These are phyloP conservation scores for Aureobasidium namibiae DNA, from an alignment of 2,329 filamentous ascomycete genomes.

Conservation along the genomic window DNA sequence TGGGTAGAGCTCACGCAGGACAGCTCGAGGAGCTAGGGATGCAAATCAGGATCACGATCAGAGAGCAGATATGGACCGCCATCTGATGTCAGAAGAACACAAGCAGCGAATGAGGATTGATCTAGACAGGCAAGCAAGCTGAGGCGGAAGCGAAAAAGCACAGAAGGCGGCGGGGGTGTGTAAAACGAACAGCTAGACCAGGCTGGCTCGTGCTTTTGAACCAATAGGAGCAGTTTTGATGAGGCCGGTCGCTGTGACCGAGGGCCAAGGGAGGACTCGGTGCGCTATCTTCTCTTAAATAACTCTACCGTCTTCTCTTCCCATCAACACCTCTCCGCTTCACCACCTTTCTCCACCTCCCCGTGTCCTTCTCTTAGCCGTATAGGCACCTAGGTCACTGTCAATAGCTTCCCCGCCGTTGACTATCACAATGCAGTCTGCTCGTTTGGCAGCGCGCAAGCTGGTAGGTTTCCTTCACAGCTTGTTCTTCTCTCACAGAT, in stretches of 20 bases:
- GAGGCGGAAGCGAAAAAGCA: conserved; percentile 9
- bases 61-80: not conserved
- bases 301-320: conserved; percentile 13
- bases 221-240: conserved; percentile 8
- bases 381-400: conserved; percentile 13
- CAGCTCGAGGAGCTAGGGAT: not conserved
- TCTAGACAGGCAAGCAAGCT: not conserved
- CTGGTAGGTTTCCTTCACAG: conserved; percentile 26
- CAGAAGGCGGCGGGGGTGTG: conserved; percentile 10
- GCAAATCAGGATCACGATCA: not conserved
- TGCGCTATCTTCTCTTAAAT: conserved; percentile 11
- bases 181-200: conserved; percentile 2
- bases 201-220: not conserved
- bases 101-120: not conserved
- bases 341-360: conserved; percentile 10
- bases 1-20: not conserved
- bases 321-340: conserved; percentile 14
- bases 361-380: conserved; percentile 12
- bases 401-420: conserved; percentile 13
- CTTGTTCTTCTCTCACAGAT: not conserved
- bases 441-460: conserved; percentile 31
- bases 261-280: conserved; percentile 6
- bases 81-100: not conserved
- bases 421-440: conserved; percentile 28
- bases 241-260: conserved; percentile 7